Percentiles rank a stretch among this genome's conserved stretches.
Conservation (phyloP, 305 asterid genomes). For the Fraxinus greggii region DNA sequence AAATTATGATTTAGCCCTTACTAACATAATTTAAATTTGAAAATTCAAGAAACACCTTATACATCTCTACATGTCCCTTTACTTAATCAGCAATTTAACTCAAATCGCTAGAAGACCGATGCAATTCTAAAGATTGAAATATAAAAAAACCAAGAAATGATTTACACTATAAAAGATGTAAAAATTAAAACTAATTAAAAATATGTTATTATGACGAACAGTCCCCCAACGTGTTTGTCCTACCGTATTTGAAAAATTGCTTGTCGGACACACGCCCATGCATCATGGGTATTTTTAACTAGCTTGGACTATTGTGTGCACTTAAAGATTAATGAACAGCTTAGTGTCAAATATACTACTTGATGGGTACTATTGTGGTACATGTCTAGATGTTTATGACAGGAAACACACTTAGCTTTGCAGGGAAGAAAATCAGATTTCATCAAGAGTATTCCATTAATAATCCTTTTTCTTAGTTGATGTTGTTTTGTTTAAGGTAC, state of each 20-base stretch:
- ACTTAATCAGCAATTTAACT: neutral
- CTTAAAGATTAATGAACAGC: neutral
- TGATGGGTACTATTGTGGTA: neutral
- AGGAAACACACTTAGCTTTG: conserved; percentile 3
- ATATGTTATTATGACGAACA: neutral
- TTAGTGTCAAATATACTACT: neutral
- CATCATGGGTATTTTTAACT: neutral
- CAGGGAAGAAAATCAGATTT: neutral
- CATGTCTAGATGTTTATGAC: neutral
- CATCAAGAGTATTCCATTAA: neutral
- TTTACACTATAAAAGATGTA: neutral
- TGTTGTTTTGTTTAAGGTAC: neutral
- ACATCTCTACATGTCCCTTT: neutral
- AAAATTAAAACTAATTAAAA: too few species aligned
- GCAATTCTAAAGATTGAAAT: neutral
- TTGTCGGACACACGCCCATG: neutral
- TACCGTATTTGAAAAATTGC: neutral
- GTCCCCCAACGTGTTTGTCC: neutral
- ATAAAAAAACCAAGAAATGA: too few species aligned
- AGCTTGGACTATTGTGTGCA: neutral
- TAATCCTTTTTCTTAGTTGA: neutral
- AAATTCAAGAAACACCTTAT: neutral
- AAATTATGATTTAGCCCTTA: neutral
- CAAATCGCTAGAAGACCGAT: neutral
- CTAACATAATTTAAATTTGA: neutral